Evolutionary conservation across 2,329 filamentous ascomycete genomes (phyloP).

Genomic region (Colletotrichum chrysophilum): DNA sequence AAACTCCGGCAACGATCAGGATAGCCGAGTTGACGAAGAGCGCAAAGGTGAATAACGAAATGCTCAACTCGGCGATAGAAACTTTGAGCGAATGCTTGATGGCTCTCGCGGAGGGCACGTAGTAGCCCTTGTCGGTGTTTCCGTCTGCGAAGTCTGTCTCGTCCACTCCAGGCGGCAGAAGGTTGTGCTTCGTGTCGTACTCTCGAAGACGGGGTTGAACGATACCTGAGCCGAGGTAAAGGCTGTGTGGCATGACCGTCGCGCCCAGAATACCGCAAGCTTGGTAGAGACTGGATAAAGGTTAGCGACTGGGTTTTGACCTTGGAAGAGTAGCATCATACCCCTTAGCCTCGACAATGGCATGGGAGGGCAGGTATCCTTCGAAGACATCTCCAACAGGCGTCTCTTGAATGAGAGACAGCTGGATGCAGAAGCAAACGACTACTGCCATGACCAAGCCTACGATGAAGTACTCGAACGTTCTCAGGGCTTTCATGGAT

Average conservation of each 20-base stretch:
- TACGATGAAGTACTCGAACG: constrained; percentile 71
- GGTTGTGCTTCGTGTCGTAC: constrained; percentile 64
- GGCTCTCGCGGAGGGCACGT: constrained; percentile 74
- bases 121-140: constrained; percentile 57
- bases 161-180: constrained; percentile 41
- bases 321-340: background rate
- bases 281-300: constrained; percentile 57
- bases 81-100: constrained; percentile 77
- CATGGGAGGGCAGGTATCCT: constrained; percentile 68
- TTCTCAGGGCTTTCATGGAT: constrained; percentile 61
- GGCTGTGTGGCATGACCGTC: constrained; percentile 74
- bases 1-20: constrained; percentile 80
- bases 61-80: constrained; percentile 71
- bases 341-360: constrained; percentile 62
- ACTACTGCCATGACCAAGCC: constrained; percentile 71
- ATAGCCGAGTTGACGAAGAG: constrained; percentile 86
- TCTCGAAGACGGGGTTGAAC: constrained; percentile 70
- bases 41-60: constrained; percentile 82
- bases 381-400: constrained; percentile 64
- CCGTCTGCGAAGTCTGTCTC: constrained; percentile 25
- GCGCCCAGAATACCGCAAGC: constrained; percentile 79
- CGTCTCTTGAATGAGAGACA: constrained; percentile 64
- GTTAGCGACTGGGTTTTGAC: too few relatives aligned
- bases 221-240: constrained; percentile 73
- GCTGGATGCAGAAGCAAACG: constrained; percentile 73